phyloP scores from a whole-genome alignment of 352 stramenopile species.

The Aphanomyces astaci region DNA sequence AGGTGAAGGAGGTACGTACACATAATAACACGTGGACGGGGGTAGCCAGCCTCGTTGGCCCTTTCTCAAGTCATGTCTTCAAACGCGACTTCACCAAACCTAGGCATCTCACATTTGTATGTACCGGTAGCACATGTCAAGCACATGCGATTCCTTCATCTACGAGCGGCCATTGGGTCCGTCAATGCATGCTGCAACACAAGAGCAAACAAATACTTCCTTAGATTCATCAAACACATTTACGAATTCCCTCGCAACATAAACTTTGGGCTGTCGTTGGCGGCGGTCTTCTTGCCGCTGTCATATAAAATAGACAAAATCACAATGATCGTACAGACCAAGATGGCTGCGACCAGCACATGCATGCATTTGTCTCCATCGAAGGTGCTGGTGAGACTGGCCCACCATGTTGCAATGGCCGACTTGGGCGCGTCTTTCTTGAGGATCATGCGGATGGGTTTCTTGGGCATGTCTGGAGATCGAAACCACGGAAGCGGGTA shows the following conservation, averaged over 20 bases:
- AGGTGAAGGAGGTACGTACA: too few species aligned
- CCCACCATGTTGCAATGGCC: not conserved
- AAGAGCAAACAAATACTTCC: too few species aligned
- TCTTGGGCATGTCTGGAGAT: conserved; percentile 38
- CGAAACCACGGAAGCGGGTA: conserved; percentile 73
- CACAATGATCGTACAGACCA: conserved; percentile 19
- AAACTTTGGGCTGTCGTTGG: not conserved
- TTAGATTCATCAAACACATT: not conserved
- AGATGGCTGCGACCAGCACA: conserved; percentile 13
- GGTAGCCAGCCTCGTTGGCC: too few species aligned
- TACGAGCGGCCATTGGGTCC: too few species aligned
- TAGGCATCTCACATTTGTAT: too few species aligned
- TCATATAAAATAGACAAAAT: conserved; percentile 20
- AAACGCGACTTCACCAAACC: too few species aligned
- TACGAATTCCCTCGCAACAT: conserved; percentile 8
- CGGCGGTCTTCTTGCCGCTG: not conserved
- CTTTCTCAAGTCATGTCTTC: too few species aligned
- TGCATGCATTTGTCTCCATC: conserved; percentile 19
- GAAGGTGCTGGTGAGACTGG: not conserved
- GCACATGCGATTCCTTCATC: too few species aligned
- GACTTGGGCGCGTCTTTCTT: not conserved
- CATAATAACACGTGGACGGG: too few species aligned
- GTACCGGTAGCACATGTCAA: too few species aligned
- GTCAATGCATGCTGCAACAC: too few species aligned
- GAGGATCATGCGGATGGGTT: conserved; percentile 4